Evolutionary conservation across 768 basidiomycete species (phyloP).

Genomic region (Glaciozyma martinii): DNA sequence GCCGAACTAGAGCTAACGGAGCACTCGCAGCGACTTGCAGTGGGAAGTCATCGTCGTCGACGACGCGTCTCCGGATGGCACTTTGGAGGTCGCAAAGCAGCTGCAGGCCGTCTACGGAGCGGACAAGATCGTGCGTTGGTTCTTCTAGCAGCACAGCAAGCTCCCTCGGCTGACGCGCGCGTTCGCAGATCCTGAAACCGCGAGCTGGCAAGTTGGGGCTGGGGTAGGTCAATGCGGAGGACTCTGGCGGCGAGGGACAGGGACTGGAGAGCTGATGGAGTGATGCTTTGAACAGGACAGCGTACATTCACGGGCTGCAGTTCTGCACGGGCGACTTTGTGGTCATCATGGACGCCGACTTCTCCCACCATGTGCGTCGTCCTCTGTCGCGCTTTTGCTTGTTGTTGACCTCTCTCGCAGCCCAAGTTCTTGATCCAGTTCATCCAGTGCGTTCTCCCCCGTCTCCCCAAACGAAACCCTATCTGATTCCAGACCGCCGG

Average conservation of each 20-base stretch:
- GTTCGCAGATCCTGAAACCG: slow-evolving; percentile 61
- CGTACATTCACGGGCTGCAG: slow-evolving; percentile 83
- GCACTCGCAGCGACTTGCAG: neutral
- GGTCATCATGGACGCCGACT: slow-evolving; percentile 95
- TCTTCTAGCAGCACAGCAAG: neutral
- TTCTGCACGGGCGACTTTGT: slow-evolving; percentile 87
- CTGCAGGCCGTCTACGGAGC: slow-evolving; percentile 71
- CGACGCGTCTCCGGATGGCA: slow-evolving; percentile 86
- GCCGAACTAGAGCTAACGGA: neutral
- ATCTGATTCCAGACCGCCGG: slow-evolving; percentile 38
- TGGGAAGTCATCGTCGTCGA: slow-evolving; percentile 91
- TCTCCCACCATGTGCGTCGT: slow-evolving; percentile 60
- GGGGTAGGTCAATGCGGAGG: slow-evolving; percentile 49
- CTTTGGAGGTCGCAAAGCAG: slow-evolving; percentile 75
- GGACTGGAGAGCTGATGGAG: neutral
- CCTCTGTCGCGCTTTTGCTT: neutral
- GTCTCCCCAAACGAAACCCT: neutral
- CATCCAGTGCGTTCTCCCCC: slow-evolving; percentile 52
- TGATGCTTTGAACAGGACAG: slow-evolving; percentile 52
- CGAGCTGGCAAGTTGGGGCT: slow-evolving; percentile 84
- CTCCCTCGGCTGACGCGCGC: slow-evolving; percentile 5
- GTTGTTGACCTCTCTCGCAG: slow-evolving; percentile 35
- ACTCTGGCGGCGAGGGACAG: neutral
- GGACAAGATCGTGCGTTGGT: slow-evolving; percentile 64
- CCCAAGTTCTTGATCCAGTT: slow-evolving; percentile 93